Percentiles rank a stretch among this genome's conserved stretches.
Conservation (phyloP, 2,329 filamentous ascomycete species). For the Colletotrichum gigasporum region DNA sequence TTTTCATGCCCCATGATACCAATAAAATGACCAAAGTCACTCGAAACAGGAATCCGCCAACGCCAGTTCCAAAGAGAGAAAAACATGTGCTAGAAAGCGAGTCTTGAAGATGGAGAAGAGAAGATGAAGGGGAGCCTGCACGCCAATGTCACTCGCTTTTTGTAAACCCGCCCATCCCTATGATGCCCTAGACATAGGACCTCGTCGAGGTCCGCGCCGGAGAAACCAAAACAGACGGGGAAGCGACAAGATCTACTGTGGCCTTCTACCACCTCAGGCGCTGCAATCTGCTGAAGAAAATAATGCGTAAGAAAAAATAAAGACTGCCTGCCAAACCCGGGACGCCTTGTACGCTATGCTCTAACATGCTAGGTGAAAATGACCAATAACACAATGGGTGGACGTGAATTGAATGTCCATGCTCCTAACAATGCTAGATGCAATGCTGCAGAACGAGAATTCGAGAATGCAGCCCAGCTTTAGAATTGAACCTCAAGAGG, state of each 20-base stretch:
- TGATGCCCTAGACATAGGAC: conserved; percentile 23
- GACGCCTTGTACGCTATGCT: conserved; percentile 54
- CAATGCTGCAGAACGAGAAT: conserved; percentile 23
- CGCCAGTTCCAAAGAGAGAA: conserved; percentile 2
- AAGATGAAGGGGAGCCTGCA: conserved; percentile 4
- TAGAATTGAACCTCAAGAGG: conserved; percentile 30
- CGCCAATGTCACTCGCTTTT: conserved; percentile 29
- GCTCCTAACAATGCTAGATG: conserved; percentile 26
- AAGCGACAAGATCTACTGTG: conserved; percentile 30
- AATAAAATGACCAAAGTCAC: conserved; percentile 8
- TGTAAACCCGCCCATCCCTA: conserved; percentile 15
- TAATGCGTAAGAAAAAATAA: conserved; percentile 34
- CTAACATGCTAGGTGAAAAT: conserved; percentile 40
- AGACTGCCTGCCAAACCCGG: conserved; percentile 34
- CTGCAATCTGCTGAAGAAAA: conserved; percentile 24
- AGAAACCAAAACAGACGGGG: conserved; percentile 25
- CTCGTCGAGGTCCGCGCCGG: conserved; percentile 13
- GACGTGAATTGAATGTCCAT: conserved; percentile 26
- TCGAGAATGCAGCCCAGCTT: conserved; percentile 24
- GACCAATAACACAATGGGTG: conserved; percentile 29
- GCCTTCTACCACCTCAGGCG: conserved; percentile 27
- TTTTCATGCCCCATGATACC: conserved; percentile 30
- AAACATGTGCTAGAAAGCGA: conserved; percentile 12
- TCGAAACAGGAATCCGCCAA: conserved; percentile 19
- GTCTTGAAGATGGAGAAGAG: conserved; percentile 15